phyloP scores from a whole-genome alignment of 257 asterid genomes.

The Solanum ossicruentum region DNA sequence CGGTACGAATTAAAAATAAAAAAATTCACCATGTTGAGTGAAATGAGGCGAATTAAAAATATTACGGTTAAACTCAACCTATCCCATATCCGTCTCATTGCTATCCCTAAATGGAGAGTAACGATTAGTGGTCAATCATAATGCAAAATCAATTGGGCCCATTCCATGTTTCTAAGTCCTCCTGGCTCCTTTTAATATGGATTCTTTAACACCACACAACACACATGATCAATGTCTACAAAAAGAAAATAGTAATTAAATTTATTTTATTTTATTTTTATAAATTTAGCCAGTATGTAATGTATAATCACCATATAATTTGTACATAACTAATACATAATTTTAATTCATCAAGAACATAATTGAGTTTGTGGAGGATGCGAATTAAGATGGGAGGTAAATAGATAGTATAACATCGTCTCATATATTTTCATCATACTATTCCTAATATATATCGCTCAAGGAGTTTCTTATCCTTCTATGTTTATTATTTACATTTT shows the following conservation, averaged over 20 bases:
- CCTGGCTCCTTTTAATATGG: neutral
- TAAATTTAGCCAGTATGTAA: neutral
- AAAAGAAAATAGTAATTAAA: neutral
- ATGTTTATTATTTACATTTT: neutral
- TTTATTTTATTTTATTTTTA: neutral
- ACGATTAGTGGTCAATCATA: neutral
- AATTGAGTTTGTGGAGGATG: too few relatives aligned
- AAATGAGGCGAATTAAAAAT: too few relatives aligned
- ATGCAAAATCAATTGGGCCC: neutral
- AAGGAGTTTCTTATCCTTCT: neutral
- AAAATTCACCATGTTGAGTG: fast-evolving
- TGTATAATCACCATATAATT: neutral
- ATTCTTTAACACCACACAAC: neutral
- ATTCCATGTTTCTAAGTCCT: neutral
- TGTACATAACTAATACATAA: too few relatives aligned
- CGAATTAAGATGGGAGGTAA: too few relatives aligned
- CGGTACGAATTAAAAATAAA: too few relatives aligned
- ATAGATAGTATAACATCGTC: too few relatives aligned
- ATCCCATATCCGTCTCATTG: too few relatives aligned
- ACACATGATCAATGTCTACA: neutral
- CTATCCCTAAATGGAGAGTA: neutral
- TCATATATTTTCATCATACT: neutral
- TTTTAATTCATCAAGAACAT: too few relatives aligned
- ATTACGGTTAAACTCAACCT: too few relatives aligned
- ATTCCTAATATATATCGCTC: neutral